These are phyloP conservation scores for Saccharomyces hybrid DNA, from an alignment of 1,139 yeast genomes.

Conservation along the genomic window DNA sequence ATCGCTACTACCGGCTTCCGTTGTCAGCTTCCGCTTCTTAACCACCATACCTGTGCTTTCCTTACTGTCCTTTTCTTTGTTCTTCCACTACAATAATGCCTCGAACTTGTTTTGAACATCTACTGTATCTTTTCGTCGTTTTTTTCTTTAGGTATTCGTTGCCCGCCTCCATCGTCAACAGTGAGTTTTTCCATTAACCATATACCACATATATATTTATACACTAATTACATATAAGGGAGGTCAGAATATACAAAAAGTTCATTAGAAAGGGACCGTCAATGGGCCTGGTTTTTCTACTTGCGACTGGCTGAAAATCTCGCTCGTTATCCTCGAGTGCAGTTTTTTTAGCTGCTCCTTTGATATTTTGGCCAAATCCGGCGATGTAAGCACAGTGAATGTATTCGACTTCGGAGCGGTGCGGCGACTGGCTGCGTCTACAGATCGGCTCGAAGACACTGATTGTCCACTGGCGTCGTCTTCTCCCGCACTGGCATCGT, in stretches of 20 bases:
- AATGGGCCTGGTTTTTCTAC: conserved; percentile 2
- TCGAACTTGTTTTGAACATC: neutral
- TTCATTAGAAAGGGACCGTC: conserved; percentile 5
- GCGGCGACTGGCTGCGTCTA: neutral
- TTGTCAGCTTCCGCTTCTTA: conserved; percentile 19
- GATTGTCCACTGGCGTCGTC: neutral
- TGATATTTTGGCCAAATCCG: neutral
- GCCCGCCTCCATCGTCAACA: neutral
- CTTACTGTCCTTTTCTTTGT: neutral
- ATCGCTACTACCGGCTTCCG: conserved; percentile 12
- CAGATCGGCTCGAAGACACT: neutral
- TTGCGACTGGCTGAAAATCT: conserved; percentile 1
- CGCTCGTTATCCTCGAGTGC: neutral
- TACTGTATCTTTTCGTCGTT: neutral
- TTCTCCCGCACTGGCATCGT: neutral
- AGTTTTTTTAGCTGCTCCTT: neutral
- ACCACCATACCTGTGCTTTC: conserved; percentile 19
- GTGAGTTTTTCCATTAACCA: neutral
- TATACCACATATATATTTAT: neutral
- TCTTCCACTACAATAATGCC: neutral
- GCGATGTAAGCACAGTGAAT: neutral
- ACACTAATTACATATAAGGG: neutral
- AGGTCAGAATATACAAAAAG: neutral
- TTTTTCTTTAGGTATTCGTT: neutral
- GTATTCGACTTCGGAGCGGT: neutral